Conservation (phyloP, 352 stramenopile genomes). For the Globisporangium lucens region DNA sequence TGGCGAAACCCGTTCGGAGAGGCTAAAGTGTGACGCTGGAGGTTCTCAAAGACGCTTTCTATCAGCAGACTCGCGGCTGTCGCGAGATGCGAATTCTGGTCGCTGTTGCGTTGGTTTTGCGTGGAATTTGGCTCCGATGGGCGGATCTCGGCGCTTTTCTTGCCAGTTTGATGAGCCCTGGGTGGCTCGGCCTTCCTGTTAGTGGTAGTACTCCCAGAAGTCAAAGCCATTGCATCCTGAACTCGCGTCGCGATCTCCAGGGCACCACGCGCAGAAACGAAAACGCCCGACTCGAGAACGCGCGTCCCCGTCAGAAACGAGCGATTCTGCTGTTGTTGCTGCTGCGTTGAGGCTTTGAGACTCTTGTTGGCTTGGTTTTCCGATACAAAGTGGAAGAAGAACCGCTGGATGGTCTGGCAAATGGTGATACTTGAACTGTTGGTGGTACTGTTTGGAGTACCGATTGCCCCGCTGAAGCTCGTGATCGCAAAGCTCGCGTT, state of each 20-base stretch:
- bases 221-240: background rate
- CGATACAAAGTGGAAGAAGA: constrained; percentile 47
- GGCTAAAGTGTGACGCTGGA: background rate
- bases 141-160: background rate
- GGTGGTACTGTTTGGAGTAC: background rate
- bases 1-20: background rate
- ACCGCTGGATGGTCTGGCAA: constrained; percentile 19
- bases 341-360: background rate
- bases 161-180: background rate
- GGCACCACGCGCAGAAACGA: constrained; percentile 23
- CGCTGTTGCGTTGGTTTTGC: background rate
- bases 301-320: constrained; percentile 32
- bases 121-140: background rate
- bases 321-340: constrained; percentile 13
- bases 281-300: constrained; percentile 25
- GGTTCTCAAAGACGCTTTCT: background rate
- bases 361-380: background rate
- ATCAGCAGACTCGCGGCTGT: background rate
- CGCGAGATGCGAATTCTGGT: background rate
- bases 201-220: background rate
- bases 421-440: constrained; percentile 3
- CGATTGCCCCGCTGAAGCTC: constrained; percentile 12
- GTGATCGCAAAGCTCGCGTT: constrained; percentile 27
- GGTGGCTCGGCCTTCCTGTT: background rate
- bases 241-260: constrained; percentile 22